Evolutionary conservation across 2,329 filamentous ascomycete genomes (phyloP), one percentile per base, ranked within the genome.

Genomic region (Microsporum ferrugineum): DNA sequence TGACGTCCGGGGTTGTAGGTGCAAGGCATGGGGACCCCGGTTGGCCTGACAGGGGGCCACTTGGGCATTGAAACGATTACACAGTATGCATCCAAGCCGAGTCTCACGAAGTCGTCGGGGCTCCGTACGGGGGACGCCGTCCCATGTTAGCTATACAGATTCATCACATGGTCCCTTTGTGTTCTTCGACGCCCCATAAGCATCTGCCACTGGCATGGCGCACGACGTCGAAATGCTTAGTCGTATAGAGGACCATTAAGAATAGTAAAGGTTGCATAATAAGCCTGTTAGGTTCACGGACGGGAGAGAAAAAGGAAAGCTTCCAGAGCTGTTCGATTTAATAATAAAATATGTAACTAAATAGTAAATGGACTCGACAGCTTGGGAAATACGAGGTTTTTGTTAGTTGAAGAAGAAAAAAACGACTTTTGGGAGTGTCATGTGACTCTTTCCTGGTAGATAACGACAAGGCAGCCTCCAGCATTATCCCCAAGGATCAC

Each of bases 1-100:
- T 70, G 8, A 70, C 66, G 7, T 66, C 66, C 6, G 68, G 66
- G 7, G 65, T 62, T 6, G 71, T 61, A 12, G 65, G 63, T 56
- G 2, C 17, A 29, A 5, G 12, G 51, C 51, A 38, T 55, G 51
- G 51, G 51, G 10, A 2, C 51, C 51, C 51, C 23, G 45, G 12
- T 8, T 23, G 31, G 51, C 36, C 33, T 14, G 51, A 23, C 31
- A 34, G 5, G 10, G 31, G 10, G 51, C 33, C 51, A 55, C 51
- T 55, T 36, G 51, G 51, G 33, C 51, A 8, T n/a, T 31, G 45
- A 23, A n/a, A 29, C 45, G 14, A 31, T 23, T 23, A 23, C 17
- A 23, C 17, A 23, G 17, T 23, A 17, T 51, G 23, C 23, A 14
- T 29, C 47, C 27, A 55, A 55, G 51, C 51, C 51, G 51, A 55